Percentiles rank a stretch among this genome's conserved stretches.
phyloP scores from a whole-genome alignment of 2,329 filamentous ascomycete genomes.

The Chaetomium olivaceum region DNA sequence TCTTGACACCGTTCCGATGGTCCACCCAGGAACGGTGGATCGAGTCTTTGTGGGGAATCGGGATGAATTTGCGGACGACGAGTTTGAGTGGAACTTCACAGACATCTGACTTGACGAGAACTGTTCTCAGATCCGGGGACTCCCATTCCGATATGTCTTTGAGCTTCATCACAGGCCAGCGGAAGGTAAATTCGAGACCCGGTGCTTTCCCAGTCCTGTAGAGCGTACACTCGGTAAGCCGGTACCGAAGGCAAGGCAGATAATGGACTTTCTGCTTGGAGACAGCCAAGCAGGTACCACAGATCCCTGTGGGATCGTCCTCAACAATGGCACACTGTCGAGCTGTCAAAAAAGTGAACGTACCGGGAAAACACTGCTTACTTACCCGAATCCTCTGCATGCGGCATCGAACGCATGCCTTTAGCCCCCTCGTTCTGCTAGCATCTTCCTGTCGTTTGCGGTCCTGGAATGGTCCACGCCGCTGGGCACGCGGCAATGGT shows the following conservation, averaged over 20 bases:
- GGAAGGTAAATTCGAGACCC: slow-evolving; percentile 21
- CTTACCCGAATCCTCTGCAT: slow-evolving; percentile 23
- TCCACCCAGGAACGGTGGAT: slow-evolving; percentile 24
- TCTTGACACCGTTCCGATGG: slow-evolving; percentile 15
- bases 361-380: not conserved
- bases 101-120: slow-evolving; percentile 19
- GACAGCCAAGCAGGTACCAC: slow-evolving; percentile 13
- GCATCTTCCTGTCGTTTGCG: slow-evolving; percentile 16
- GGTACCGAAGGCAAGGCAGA: slow-evolving; percentile 21
- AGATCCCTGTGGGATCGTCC: slow-evolving; percentile 16
- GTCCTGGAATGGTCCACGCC: slow-evolving; percentile 13
- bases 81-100: slow-evolving; percentile 20
- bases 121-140: slow-evolving; percentile 6
- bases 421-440: slow-evolving; percentile 12
- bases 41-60: slow-evolving; percentile 18
- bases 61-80: slow-evolving; percentile 18
- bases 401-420: slow-evolving; percentile 20
- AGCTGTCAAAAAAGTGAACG: not conserved
- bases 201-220: slow-evolving; percentile 22
- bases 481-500: not conserved
- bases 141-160: slow-evolving; percentile 23
- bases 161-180: slow-evolving; percentile 25
- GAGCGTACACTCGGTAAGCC: slow-evolving; percentile 20
- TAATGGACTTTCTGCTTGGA: slow-evolving; percentile 18
- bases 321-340: slow-evolving; percentile 14